phyloP scores from a whole-genome alignment of 2,329 filamentous ascomycete species.

The Ceratocystis diversiconidia region DNA sequence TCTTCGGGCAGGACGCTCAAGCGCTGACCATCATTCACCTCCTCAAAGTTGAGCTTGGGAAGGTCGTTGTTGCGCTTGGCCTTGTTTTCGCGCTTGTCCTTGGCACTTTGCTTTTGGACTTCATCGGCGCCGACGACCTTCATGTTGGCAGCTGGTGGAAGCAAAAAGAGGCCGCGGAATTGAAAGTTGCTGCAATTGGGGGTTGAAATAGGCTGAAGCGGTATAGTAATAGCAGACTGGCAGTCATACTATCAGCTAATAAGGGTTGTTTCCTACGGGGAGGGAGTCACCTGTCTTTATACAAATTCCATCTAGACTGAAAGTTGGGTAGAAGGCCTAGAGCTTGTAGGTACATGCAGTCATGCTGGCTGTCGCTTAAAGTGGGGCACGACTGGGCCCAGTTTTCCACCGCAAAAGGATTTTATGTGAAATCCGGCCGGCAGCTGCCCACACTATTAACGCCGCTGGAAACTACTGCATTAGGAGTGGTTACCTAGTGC shows the following conservation, averaged over 20 bases:
- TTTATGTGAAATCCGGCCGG: background rate
- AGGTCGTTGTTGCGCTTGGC: background rate
- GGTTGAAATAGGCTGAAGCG: background rate
- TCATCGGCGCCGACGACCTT: slow-evolving; percentile 2
- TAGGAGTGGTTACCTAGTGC: background rate
- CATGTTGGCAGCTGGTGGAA: background rate
- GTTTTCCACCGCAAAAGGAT: background rate
- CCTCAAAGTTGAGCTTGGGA: slow-evolving; percentile 23
- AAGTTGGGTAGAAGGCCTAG: no score
- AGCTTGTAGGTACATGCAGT: background rate
- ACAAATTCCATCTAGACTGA: no score
- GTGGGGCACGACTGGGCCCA: background rate
- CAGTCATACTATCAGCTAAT: background rate
- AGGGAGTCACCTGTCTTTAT: no score
- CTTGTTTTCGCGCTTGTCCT: background rate
- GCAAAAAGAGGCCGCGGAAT: background rate
- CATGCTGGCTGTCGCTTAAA: background rate
- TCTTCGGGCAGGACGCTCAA: slow-evolving; percentile 33
- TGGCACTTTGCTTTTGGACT: background rate
- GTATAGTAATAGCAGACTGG: background rate
- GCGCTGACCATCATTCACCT: slow-evolving; percentile 28
- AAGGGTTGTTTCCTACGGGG: no score
- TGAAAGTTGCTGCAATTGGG: background rate
- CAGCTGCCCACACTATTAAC: background rate
- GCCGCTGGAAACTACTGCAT: background rate